A percentile compares a stretch with the other conserved stretches of the same genome.
These are phyloP conservation scores for Phytophthora sojae DNA, from an alignment of 352 stramenopile species.

Conservation along the genomic window DNA sequence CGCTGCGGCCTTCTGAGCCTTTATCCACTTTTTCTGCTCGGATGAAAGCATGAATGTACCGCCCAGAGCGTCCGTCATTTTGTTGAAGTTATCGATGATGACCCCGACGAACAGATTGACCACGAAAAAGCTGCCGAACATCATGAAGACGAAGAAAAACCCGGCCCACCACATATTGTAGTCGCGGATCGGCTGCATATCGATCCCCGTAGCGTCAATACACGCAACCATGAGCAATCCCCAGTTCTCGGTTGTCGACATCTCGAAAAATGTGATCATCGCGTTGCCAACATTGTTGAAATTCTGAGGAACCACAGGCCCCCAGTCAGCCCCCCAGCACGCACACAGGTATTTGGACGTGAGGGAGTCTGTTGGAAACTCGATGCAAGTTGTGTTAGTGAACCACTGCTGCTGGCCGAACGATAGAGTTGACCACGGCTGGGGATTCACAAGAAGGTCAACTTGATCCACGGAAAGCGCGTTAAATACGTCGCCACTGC, in stretches of 20 bases:
- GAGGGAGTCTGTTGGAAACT: slow-evolving; percentile 46
- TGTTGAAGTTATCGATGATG: slow-evolving; percentile 95
- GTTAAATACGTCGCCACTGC: slow-evolving; percentile 68
- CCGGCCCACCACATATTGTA: slow-evolving; percentile 74
- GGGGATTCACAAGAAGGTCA: slow-evolving; percentile 56
- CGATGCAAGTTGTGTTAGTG: slow-evolving; percentile 18
- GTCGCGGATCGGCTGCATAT: slow-evolving; percentile 93
- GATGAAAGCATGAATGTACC: slow-evolving; percentile 81
- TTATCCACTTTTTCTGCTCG: slow-evolving; percentile 91
- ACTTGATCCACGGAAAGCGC: slow-evolving; percentile 46
- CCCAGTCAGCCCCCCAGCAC: slow-evolving; percentile 64
- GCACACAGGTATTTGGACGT: slow-evolving; percentile 76
- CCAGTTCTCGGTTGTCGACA: slow-evolving; percentile 94
- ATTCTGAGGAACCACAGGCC: slow-evolving; percentile 57
- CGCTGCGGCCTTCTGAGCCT: slow-evolving; percentile 66
- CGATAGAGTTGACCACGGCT: slow-evolving; percentile 48
- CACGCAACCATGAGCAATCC: slow-evolving; percentile 89
- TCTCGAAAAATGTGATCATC: slow-evolving; percentile 92
- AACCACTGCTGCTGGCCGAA: slow-evolving; percentile 61
- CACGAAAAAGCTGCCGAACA: slow-evolving; percentile 93
- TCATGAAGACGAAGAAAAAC: slow-evolving; percentile 92
- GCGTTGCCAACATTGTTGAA: slow-evolving; percentile 87
- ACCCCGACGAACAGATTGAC: slow-evolving; percentile 95
- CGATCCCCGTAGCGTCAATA: slow-evolving; percentile 86
- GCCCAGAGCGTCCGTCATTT: slow-evolving; percentile 79